Base-by-base conservation (phyloP, 2,329 filamentous ascomycete genomes). In the Ophiosphaerella herpotricha region DNA sequence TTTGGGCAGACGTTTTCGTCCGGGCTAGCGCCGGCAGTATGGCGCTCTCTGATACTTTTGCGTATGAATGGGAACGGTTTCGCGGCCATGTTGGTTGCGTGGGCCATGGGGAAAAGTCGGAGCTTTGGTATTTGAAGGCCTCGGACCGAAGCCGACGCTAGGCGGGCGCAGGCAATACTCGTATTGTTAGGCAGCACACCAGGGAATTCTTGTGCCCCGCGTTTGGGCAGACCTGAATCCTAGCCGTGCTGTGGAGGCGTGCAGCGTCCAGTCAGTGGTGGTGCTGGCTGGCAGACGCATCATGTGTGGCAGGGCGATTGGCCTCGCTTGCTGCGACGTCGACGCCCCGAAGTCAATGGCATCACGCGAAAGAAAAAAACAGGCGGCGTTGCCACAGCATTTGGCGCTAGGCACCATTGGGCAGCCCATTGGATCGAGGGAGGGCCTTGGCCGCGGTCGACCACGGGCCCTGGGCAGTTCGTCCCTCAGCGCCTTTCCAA, bases 311-410 rank as follows among this genome's bases (percentile, higher is more conserved):
- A 70, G 62, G 65, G 57, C 60, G 18, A 21, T 21, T 21, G 18
- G 18, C 18, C 18, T 21, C 18, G 18, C 18, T 21, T 21, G 18
- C 18, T 21, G 18, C 18, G 18, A 21, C 18, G 18, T 18, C 18
- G 18, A 18, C 18, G 18, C 18, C 18, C 2, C 4, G 4, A 21
- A 21, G 18, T 21, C 18, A 29, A 29, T 29, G 26, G 26, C 26
- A 29, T 29, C 26, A 29, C 26, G 26, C 26, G 44, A 43, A 52
- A 41, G 48, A 48, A 21, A 46, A 37, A 43, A 57, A 55, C 39
- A 44, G 48, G 48, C 43, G 44, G 51, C 26, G 38, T 64, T 52
- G 63, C 64, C 64, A 68, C 64, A 55, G 63, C 63, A 56, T 63
- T 59, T 52, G 50, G 47, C 46, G 26, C 42, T 8, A 48, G 18